phyloP scores from a whole-genome alignment of 306 rosid species.

The Parietaria judaica region DNA sequence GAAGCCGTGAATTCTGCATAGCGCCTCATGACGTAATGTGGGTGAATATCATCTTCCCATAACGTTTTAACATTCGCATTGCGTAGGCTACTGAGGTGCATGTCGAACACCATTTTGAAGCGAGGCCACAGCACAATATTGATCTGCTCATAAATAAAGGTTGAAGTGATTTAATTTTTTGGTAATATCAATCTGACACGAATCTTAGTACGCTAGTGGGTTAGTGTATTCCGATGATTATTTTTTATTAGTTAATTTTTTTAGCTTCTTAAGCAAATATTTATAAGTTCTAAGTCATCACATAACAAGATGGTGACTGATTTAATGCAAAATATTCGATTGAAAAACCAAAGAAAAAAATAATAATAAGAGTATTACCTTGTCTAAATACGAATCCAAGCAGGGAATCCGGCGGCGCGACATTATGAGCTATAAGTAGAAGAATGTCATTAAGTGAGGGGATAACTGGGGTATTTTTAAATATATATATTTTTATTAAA shows the following conservation, averaged over 20 bases:
- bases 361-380: slow-evolving; percentile 37
- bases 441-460: slow-evolving; percentile 7
- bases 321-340: background rate
- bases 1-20: slow-evolving; percentile 98
- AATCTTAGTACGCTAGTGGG: background rate
- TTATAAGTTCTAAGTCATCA: background rate
- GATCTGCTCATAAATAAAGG: slow-evolving; percentile 47
- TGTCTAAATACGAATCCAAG: slow-evolving; percentile 92
- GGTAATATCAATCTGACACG: background rate
- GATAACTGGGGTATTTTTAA: too few relatives aligned
- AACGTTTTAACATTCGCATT: slow-evolving; percentile 77
- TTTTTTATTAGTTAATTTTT: too few relatives aligned
- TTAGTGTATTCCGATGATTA: too few relatives aligned
- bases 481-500: too few relatives aligned
- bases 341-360: background rate
- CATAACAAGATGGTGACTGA: background rate
- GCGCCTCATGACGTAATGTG: slow-evolving; percentile 97
- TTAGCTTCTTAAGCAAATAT: background rate
- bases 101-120: slow-evolving; percentile 93
- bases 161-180: background rate
- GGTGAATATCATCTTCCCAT: slow-evolving; percentile 98
- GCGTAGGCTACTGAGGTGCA: slow-evolving; percentile 87
- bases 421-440: slow-evolving; percentile 72
- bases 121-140: slow-evolving; percentile 95
- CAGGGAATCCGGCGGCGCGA: slow-evolving; percentile 90